These are phyloP conservation scores for Neonectria faginata DNA, from an alignment of 2,329 filamentous ascomycete genomes.

Conservation along the genomic window DNA sequence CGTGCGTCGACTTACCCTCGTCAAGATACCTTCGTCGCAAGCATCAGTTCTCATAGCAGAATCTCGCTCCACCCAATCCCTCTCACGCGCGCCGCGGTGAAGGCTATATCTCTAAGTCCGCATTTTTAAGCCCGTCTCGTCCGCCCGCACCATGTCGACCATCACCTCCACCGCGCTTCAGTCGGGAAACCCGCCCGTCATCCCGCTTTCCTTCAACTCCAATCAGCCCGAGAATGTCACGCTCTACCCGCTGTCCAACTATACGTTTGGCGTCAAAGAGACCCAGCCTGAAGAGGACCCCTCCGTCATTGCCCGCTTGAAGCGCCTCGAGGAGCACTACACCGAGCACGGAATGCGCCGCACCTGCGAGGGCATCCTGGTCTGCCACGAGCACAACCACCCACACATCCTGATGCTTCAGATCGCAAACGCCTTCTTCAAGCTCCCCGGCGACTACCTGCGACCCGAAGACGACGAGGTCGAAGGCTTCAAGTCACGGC, in stretches of 20 bases:
- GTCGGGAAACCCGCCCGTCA: slow-evolving; percentile 81
- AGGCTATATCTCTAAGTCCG: not conserved
- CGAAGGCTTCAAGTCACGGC: slow-evolving; percentile 89
- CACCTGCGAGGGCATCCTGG: slow-evolving; percentile 95
- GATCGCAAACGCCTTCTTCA: slow-evolving; percentile 99
- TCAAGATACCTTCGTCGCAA: slow-evolving; percentile 6
- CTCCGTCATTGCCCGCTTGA: slow-evolving; percentile 90
- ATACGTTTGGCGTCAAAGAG: slow-evolving; percentile 98
- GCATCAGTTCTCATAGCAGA: slow-evolving; percentile 2
- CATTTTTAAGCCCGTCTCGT: not conserved
- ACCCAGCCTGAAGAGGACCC: slow-evolving; percentile 98
- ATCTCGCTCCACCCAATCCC: not conserved
- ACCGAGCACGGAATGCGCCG: slow-evolving; percentile 92
- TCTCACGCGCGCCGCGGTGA: not conserved
- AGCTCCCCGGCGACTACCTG: slow-evolving; percentile 96
- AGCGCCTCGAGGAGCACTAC: slow-evolving; percentile 97
- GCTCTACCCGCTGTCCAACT: slow-evolving; percentile 95
- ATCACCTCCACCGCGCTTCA: slow-evolving; percentile 81
- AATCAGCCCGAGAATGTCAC: slow-evolving; percentile 92
- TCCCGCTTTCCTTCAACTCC: slow-evolving; percentile 85
- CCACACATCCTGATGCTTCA: slow-evolving; percentile 99
- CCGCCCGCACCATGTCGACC: slow-evolving; percentile 75
- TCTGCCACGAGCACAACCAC: slow-evolving; percentile 99
- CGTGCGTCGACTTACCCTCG: slow-evolving; percentile 8
- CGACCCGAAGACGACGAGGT: slow-evolving; percentile 90